These are phyloP conservation scores for Pichia cactophila DNA, from an alignment of 1,139 yeast species.

Conservation along the genomic window DNA sequence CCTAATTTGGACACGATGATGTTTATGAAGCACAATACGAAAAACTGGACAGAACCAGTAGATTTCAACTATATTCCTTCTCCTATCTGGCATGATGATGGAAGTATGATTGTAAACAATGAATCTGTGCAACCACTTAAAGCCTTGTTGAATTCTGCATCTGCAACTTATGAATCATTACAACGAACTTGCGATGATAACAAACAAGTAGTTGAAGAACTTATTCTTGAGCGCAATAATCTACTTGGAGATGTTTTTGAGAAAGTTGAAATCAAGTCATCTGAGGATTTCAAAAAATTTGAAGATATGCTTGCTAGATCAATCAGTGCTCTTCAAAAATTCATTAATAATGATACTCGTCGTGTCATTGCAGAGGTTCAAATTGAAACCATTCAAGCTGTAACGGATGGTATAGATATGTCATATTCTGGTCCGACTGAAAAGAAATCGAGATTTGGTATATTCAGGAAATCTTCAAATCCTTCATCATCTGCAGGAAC, in stretches of 20 bases:
- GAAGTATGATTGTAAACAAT: conserved; percentile 50
- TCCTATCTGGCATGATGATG: conserved; percentile 96
- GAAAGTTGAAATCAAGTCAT: conserved; percentile 31
- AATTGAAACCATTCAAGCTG: conserved; percentile 81
- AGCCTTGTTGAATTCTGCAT: conserved; percentile 45
- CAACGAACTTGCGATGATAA: conserved; percentile 39
- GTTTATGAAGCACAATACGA: conserved; percentile 82
- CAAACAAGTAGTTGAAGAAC: conserved; percentile 46
- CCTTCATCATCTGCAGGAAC: conserved; percentile 3
- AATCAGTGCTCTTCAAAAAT: conserved; percentile 48
- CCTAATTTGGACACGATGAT: conserved; percentile 78
- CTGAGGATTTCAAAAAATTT: conserved; percentile 39
- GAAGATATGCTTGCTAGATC: conserved; percentile 53
- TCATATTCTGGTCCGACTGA: conserved; percentile 41
- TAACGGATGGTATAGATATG: conserved; percentile 70
- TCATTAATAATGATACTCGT: conserved; percentile 65
- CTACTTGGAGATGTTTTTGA: conserved; percentile 30
- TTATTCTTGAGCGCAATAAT: conserved; percentile 30
- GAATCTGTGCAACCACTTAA: conserved; percentile 63
- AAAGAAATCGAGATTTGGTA: conserved; percentile 51
- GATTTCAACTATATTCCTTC: conserved; percentile 85
- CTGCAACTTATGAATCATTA: conserved; percentile 37
- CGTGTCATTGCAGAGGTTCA: conserved; percentile 78
- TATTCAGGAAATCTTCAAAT: conserved; percentile 29
- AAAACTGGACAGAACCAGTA: conserved; percentile 75